Conservation (phyloP, 352 stramenopile genomes). For the Pythium brassicae region DNA sequence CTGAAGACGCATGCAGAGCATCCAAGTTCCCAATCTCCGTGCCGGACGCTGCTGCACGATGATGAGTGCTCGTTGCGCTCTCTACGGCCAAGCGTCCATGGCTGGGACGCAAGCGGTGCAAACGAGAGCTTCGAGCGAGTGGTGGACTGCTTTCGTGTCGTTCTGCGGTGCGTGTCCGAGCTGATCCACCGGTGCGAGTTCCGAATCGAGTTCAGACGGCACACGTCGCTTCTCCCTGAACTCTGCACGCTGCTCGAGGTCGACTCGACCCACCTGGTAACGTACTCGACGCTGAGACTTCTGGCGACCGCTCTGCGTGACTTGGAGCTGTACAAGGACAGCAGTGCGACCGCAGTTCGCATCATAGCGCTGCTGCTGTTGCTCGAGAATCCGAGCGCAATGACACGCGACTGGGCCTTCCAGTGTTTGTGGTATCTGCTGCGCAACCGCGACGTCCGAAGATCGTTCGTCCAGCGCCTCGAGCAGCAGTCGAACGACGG, state of each 20-base stretch:
- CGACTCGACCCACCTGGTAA: background rate
- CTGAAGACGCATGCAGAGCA: no score
- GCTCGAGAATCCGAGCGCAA: background rate
- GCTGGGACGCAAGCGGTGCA: no score
- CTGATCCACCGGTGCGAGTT: background rate
- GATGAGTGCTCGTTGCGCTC: no score
- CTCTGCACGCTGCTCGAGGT: background rate
- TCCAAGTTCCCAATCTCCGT: no score
- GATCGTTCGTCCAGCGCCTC: background rate
- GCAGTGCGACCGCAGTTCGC: background rate
- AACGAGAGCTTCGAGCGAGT: background rate
- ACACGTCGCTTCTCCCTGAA: background rate
- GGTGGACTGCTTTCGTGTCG: background rate
- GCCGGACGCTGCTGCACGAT: no score
- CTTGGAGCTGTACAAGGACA: background rate
- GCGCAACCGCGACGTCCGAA: background rate
- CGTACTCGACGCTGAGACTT: background rate
- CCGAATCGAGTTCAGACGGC: background rate
- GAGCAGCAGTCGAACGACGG: background rate
- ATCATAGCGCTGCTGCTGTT: background rate
- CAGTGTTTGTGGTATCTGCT: slow-evolving; percentile 1
- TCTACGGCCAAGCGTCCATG: no score
- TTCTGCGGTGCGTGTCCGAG: background rate
- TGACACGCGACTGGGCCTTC: background rate
- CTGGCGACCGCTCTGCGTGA: background rate